Evolutionary conservation across 169 alveolate species (phyloP), one percentile per base, ranked within the genome.

Genomic region (Blepharisma undulans): DNA sequence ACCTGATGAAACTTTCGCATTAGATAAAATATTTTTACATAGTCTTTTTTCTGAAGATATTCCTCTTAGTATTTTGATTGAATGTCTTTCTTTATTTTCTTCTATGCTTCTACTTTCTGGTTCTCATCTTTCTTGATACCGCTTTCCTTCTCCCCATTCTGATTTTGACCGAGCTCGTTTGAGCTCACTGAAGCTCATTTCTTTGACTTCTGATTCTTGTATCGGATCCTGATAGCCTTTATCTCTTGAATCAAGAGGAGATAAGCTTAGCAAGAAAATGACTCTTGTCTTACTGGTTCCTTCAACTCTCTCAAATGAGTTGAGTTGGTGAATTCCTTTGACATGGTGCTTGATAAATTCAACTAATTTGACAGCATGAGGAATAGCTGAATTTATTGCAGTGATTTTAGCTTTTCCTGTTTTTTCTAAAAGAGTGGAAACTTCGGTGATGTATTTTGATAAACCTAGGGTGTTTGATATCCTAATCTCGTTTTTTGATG

Each of bases 281-380:
- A 80, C 88, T 80, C 88, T 80, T 16, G 88, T 80, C 32, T 80
- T 80, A 22, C 32, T 80, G 21, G 88, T 27, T 14, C 32, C 88
- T 80, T 12, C n/a, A 80, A 80, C 88, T 32, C 72, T 80, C 32
- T 80, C 88, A 22, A 80, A 80, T 12, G n/a, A 16, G 74, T 80
- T 80, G 22, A 18, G 74, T 32, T 80, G 88, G 88, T 80, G 25
- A 25, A 80, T 10, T 10, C 88, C 88, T 32, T 80, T 80, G 88
- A 80, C 72, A 27, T 27, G 12, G 88, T 80, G 88, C 88, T 80
- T 80, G 16, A 80, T 16, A 12, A 80, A 25, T 22, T 80, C 88
- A 10, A 80, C 88, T 16, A 80, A 22, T 60, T 80, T 80, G 22
- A 80, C 88, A 29, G 88, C 88, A 10, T 12, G 25, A 22, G 88